phyloP scores from a whole-genome alignment of 805 yeast genomes.

The Yamadazyma insecticola region DNA sequence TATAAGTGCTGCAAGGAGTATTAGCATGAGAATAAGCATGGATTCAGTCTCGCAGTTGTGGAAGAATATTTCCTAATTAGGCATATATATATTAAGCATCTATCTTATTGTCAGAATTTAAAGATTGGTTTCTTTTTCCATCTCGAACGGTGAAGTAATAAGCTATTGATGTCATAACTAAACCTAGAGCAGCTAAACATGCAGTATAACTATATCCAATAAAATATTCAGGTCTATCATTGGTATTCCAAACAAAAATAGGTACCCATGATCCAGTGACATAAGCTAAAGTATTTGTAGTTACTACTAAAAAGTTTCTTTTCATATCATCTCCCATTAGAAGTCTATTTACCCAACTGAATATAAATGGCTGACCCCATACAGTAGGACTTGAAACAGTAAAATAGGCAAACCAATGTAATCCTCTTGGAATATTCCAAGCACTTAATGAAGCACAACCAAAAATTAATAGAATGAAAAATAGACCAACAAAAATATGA shows the following conservation, averaged over 20 bases:
- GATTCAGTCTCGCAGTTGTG: too few species aligned
- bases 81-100: too few species aligned
- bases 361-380: slow-evolving; percentile 54
- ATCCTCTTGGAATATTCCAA: slow-evolving; percentile 47
- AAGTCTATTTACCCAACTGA: slow-evolving; percentile 51
- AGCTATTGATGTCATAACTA: slow-evolving; percentile 23
- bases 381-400: slow-evolving; percentile 43
- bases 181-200: slow-evolving; percentile 24
- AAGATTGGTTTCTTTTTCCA: too few species aligned
- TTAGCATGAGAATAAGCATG: too few species aligned
- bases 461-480: slow-evolving; percentile 34
- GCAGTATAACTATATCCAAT: slow-evolving; percentile 34
- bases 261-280: slow-evolving; percentile 39
- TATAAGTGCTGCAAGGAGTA: too few species aligned
- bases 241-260: slow-evolving; percentile 36
- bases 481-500: slow-evolving; percentile 30
- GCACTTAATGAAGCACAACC: slow-evolving; percentile 40
- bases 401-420: slow-evolving; percentile 49
- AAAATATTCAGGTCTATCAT: slow-evolving; percentile 25
- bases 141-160: slow-evolving; percentile 24
- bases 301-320: slow-evolving; percentile 34
- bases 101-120: too few species aligned
- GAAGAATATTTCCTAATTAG: too few species aligned
- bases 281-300: slow-evolving; percentile 36
- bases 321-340: slow-evolving; percentile 41